phyloP scores from a whole-genome alignment of 306 rosid species.

The Bauhinia variegata region DNA sequence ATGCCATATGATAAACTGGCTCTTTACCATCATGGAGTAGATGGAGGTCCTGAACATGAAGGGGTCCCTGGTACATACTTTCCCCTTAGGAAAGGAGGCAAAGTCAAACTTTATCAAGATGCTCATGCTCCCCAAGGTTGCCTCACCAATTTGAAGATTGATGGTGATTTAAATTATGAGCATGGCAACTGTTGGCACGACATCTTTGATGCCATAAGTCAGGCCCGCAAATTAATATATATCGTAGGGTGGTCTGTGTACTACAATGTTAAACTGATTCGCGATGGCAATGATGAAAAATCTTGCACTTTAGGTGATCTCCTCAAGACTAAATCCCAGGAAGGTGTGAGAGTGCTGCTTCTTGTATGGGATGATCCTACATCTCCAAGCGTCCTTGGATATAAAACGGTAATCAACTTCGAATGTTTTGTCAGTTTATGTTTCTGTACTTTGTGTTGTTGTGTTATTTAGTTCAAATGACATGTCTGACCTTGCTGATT shows the following conservation, averaged over 20 bases:
- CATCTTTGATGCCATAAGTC: slow-evolving; percentile 66
- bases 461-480: not conserved
- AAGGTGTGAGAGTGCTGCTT: slow-evolving; percentile 86
- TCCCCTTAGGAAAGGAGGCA: slow-evolving; percentile 78
- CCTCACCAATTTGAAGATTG: slow-evolving; percentile 59
- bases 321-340: slow-evolving; percentile 79
- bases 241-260: slow-evolving; percentile 91
- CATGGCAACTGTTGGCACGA: slow-evolving; percentile 75
- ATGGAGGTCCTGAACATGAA: slow-evolving; percentile 49
- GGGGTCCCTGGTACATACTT: slow-evolving; percentile 80
- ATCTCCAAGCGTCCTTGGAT: slow-evolving; percentile 69
- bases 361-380: slow-evolving; percentile 97
- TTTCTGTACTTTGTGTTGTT: slow-evolving; percentile 4
- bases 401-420: slow-evolving; percentile 55
- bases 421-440: slow-evolving; percentile 15
- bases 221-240: slow-evolving; percentile 72
- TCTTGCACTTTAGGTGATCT: slow-evolving; percentile 66
- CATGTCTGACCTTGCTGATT: not conserved
- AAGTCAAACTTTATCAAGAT: slow-evolving; percentile 83
- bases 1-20: slow-evolving; percentile 49
- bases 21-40: slow-evolving; percentile 50
- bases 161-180: slow-evolving; percentile 49
- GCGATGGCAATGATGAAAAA: slow-evolving; percentile 45
- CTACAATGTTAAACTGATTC: slow-evolving; percentile 66
- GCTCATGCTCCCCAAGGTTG: slow-evolving; percentile 69